Conservation (phyloP, 805 yeast species). For the Priceomyces melissophilus region DNA sequence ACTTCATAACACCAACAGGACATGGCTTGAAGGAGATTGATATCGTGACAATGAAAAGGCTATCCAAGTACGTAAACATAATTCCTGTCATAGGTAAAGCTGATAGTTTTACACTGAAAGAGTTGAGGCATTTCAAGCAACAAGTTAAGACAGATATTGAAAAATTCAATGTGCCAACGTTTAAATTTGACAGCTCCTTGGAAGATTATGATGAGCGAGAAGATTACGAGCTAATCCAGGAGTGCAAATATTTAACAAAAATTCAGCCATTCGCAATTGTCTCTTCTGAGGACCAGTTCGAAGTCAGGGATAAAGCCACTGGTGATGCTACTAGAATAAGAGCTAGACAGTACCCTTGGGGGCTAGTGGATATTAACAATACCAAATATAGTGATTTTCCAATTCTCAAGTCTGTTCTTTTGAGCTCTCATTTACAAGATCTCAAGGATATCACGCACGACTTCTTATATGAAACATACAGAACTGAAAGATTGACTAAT, state of each 20-base stretch:
- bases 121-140: slow-evolving; percentile 57
- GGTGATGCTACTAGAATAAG: slow-evolving; percentile 46
- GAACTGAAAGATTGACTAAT: slow-evolving; percentile 70
- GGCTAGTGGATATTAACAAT: slow-evolving; percentile 53
- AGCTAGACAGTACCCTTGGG: slow-evolving; percentile 78
- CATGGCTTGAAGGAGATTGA: slow-evolving; percentile 80
- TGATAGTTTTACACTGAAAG: slow-evolving; percentile 70
- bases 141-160: slow-evolving; percentile 62
- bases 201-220: slow-evolving; percentile 63
- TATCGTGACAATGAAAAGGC: slow-evolving; percentile 61
- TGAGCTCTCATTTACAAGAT: slow-evolving; percentile 82
- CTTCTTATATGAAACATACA: slow-evolving; percentile 69
- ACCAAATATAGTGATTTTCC: slow-evolving; percentile 53
- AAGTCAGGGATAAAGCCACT: slow-evolving; percentile 34
- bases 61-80: slow-evolving; percentile 73
- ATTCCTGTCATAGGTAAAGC: slow-evolving; percentile 81
- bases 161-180: slow-evolving; percentile 67
- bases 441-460: slow-evolving; percentile 79
- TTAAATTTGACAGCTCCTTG: slow-evolving; percentile 58
- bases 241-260: slow-evolving; percentile 55
- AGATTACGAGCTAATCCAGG: slow-evolving; percentile 72
- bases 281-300: slow-evolving; percentile 57
- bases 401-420: slow-evolving; percentile 60
- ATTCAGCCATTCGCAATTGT: slow-evolving; percentile 77
- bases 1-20: slow-evolving; percentile 76